phyloP scores from a whole-genome alignment of 192 early-diverging fungal genomes.

The Coemansia sp. region DNA sequence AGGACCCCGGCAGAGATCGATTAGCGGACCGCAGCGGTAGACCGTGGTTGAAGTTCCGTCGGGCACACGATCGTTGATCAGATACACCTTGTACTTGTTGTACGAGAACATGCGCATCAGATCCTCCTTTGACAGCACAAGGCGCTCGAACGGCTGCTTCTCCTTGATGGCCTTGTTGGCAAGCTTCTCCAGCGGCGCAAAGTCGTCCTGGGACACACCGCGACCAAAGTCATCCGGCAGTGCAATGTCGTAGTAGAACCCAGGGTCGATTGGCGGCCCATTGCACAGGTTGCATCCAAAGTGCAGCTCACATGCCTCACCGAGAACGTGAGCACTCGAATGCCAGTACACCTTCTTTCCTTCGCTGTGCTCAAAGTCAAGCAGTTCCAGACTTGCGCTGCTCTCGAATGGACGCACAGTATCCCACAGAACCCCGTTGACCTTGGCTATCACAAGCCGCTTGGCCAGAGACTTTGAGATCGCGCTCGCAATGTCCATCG shows the following conservation, averaged over 20 bases:
- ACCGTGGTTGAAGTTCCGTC: constrained; percentile 95
- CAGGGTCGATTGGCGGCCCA: constrained; percentile 91
- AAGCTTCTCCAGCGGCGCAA: constrained; percentile 80
- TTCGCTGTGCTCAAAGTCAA: constrained; percentile 93
- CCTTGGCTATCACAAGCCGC: constrained; percentile 92
- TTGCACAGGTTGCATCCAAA: constrained; percentile 98
- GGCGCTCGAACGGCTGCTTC: constrained; percentile 92
- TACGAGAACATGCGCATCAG: constrained; percentile 97
- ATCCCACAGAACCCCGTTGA: constrained; percentile 88
- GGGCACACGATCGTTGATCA: constrained; percentile 89
- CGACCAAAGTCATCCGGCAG: constrained; percentile 64
- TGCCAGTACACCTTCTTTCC: constrained; percentile 98
- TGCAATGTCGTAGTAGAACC: constrained; percentile 98
- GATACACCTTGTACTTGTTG: constrained; percentile 96
- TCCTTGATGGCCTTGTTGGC: constrained; percentile 88
- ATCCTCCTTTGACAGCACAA: constrained; percentile 83
- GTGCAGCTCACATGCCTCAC: constrained; percentile 96
- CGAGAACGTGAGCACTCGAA: constrained; percentile 95
- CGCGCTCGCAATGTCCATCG: constrained; percentile 83
- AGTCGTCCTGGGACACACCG: constrained; percentile 80
- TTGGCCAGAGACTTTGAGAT: constrained; percentile 91
- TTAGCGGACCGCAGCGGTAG: constrained; percentile 97
- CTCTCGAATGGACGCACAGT: constrained; percentile 82
- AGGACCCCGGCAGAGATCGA: constrained; percentile 95
- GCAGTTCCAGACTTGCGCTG: constrained; percentile 77